Percentiles rank a stretch among this genome's conserved stretches.
Evolutionary conservation across 2,329 filamentous ascomycete species (phyloP).

Genomic region (Botryotinia convoluta): DNA sequence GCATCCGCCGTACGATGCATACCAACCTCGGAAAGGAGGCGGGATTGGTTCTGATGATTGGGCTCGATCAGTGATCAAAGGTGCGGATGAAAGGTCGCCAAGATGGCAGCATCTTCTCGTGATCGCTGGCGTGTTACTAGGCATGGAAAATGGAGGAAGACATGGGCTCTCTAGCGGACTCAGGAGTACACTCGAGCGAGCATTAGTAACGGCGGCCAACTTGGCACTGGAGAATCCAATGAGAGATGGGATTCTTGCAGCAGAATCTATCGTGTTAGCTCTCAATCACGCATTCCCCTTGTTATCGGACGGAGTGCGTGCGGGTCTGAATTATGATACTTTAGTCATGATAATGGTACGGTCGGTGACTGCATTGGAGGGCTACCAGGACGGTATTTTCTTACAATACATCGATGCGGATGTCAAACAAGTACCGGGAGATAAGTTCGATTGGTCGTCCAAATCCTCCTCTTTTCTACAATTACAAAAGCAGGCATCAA

Average conservation of each 20-base stretch:
- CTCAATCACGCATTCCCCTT: constrained; percentile 63
- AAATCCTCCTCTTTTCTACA: constrained; percentile 56
- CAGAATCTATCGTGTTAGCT: constrained; percentile 54
- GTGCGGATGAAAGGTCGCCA: constrained; percentile 54
- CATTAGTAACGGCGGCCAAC: constrained; percentile 60
- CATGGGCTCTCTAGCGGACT: constrained; percentile 53
- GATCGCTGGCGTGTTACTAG: constrained; percentile 59
- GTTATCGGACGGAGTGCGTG: constrained; percentile 52
- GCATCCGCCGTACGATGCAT: constrained; percentile 37
- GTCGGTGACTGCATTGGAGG: constrained; percentile 57
- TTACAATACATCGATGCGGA: constrained; percentile 61
- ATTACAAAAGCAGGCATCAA: constrained; percentile 53
- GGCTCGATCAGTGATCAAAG: constrained; percentile 42
- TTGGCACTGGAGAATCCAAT: constrained; percentile 54
- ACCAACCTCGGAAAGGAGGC: constrained; percentile 44
- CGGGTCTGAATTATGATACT: constrained; percentile 55
- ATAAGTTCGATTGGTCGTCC: constrained; percentile 58
- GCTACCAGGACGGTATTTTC: constrained; percentile 63
- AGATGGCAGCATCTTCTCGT: constrained; percentile 67
- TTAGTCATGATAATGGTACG: constrained; percentile 58
- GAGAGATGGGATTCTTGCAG: constrained; percentile 49
- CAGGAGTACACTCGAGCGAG: constrained; percentile 56
- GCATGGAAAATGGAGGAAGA: constrained; percentile 56
- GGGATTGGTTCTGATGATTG: constrained; percentile 47
- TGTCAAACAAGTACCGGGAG: constrained; percentile 48